Evolutionary conservation across 2,329 filamentous ascomycete genomes (phyloP).

Genomic region (Westerdykella ornata): DNA sequence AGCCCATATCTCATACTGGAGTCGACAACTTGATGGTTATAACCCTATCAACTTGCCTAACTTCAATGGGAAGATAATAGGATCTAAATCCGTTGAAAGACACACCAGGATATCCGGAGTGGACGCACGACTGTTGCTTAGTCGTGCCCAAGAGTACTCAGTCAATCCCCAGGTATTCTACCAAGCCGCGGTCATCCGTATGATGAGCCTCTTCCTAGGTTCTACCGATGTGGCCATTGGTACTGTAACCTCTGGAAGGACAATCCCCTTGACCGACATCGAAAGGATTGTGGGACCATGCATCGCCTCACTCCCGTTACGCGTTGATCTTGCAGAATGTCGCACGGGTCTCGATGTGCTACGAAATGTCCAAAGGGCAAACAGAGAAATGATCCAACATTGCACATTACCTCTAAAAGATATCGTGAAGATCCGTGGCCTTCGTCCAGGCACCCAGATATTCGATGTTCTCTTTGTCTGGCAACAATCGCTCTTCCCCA

Average conservation of each 20-base stretch:
- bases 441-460: conserved; percentile 51
- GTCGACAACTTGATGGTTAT: conserved; percentile 54
- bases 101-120: conserved; percentile 13
- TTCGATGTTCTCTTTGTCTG: conserved; percentile 80
- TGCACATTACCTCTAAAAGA: conserved; percentile 58
- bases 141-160: conserved; percentile 26
- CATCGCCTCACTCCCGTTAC: conserved; percentile 66
- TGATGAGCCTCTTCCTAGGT: conserved; percentile 61
- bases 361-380: conserved; percentile 56
- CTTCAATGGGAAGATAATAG: conserved; percentile 40
- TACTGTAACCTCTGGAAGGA: conserved; percentile 74
- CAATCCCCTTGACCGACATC: conserved; percentile 61
- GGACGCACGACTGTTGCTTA: conserved; percentile 8
- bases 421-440: conserved; percentile 56
- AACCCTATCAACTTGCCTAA: conserved; percentile 53
- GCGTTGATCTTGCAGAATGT: conserved; percentile 53
- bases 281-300: conserved; percentile 75
- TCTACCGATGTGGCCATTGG: conserved; percentile 64
- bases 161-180: conserved; percentile 66
- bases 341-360: conserved; percentile 56
- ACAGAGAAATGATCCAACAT: conserved; percentile 59
- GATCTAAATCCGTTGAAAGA: conserved; percentile 8
- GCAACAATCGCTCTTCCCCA: conserved; percentile 60
- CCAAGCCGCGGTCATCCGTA: conserved; percentile 61
- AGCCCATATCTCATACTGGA: conserved; percentile 58